Evolutionary conservation across 768 basidiomycete genomes (phyloP).

Genomic region (Inosperma sp.): DNA sequence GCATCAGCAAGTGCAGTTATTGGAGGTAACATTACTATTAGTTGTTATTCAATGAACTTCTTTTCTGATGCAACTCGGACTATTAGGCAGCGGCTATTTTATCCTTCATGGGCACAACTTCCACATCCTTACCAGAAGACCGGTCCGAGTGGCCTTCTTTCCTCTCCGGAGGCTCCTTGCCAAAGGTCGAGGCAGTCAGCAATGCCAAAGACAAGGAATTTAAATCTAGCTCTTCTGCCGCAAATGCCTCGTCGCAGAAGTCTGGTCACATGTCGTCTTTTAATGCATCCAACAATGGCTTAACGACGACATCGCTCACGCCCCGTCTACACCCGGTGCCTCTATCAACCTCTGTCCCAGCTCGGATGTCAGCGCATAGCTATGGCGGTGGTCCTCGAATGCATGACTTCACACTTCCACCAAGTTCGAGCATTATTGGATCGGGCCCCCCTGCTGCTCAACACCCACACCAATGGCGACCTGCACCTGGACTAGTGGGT

Average conservation of each 20-base stretch:
- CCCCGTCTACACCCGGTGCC: conserved; percentile 17
- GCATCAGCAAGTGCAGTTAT: conserved; percentile 94
- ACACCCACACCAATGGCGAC: no score
- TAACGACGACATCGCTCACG: not conserved
- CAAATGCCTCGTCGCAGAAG: not conserved
- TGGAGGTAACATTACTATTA: conserved; percentile 58
- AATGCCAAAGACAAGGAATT: not conserved
- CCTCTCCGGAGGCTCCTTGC: conserved; percentile 65
- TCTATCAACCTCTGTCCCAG: conserved; percentile 53
- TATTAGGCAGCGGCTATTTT: conserved; percentile 88
- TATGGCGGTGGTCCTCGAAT: conserved; percentile 46
- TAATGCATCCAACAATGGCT: not conserved
- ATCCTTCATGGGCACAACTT: conserved; percentile 70
- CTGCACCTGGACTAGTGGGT: conserved; percentile 48
- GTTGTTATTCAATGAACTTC: not conserved
- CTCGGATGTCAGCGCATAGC: conserved; percentile 26
- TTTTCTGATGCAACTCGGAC: not conserved
- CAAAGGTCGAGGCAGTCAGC: conserved; percentile 37
- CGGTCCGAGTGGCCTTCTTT: conserved; percentile 89
- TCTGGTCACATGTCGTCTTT: no score
- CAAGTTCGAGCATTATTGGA: conserved; percentile 31
- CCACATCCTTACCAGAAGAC: conserved; percentile 83
- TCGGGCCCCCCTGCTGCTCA: conserved; percentile 52
- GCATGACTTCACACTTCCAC: conserved; percentile 59
- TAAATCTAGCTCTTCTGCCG: conserved; percentile 3